A percentile compares a stretch with the other conserved stretches of the same genome.
Conservation (phyloP, 352 stramenopile genomes). For the Pythium monospermum region DNA sequence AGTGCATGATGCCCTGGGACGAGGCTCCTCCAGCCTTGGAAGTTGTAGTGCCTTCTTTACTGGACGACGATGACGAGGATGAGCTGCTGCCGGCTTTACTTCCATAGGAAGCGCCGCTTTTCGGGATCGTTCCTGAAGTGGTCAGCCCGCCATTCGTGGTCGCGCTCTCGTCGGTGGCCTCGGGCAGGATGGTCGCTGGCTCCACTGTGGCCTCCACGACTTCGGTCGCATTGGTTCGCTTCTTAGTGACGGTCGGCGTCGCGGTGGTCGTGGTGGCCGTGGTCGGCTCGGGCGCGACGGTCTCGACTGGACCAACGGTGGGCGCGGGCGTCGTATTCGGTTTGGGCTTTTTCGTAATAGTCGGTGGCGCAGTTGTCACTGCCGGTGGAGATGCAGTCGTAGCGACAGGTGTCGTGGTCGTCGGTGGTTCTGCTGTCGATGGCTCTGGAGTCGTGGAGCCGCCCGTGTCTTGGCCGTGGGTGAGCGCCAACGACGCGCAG, state of each 20-base stretch:
- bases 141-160: too few relatives aligned
- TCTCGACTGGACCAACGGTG: neutral
- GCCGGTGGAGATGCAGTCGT: neutral
- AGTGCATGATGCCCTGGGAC: conserved; percentile 4
- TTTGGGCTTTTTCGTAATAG: neutral
- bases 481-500: neutral
- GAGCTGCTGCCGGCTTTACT: conserved; percentile 5
- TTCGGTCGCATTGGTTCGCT: neutral
- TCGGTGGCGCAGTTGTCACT: neutral
- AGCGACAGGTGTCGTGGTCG: neutral
- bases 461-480: neutral
- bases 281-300: neutral
- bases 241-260: conserved; percentile 3
- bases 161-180: too few relatives aligned
- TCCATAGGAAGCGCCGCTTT: too few relatives aligned
- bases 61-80: conserved; percentile 1
- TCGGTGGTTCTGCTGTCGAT: neutral
- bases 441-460: neutral
- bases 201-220: neutral
- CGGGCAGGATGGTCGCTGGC: neutral
- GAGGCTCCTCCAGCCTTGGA: conserved; percentile 1
- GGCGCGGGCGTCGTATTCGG: neutral
- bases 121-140: too few relatives aligned
- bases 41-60: neutral
- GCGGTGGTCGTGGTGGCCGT: conserved; percentile 5